Percentiles rank a stretch among this genome's conserved stretches.
Conservation (phyloP, 306 rosid species). For the Luffa aegyptiaca region DNA sequence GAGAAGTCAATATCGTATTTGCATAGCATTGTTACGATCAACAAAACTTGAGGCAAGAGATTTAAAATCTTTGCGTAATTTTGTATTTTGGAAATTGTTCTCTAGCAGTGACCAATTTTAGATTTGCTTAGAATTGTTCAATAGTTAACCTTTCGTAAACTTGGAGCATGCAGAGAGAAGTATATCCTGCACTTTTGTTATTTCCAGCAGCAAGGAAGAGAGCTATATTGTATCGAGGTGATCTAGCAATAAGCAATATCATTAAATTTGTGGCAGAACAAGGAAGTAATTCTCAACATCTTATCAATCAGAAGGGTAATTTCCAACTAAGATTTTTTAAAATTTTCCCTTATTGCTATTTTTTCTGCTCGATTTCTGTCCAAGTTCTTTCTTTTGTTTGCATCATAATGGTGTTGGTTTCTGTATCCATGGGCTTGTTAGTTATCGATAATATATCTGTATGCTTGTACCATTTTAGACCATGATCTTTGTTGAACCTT, state of each 20-base stretch:
- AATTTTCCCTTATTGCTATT: neutral
- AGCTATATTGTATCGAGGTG: slow-evolving; percentile 60
- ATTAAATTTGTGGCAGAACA: slow-evolving; percentile 64
- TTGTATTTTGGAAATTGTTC: neutral
- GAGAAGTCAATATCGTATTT: neutral
- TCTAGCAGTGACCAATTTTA: neutral
- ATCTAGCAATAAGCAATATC: slow-evolving; percentile 54
- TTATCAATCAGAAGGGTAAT: slow-evolving; percentile 57
- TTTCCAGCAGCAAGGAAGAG: slow-evolving; percentile 72
- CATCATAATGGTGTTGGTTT: neutral
- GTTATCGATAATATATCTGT: neutral
- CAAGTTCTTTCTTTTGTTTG: neutral
- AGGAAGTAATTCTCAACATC: slow-evolving; percentile 53
- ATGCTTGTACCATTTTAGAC: neutral
- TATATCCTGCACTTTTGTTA: slow-evolving; percentile 73
- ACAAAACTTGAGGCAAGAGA: neutral
- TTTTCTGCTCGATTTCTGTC: neutral
- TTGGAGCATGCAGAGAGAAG: slow-evolving; percentile 59
- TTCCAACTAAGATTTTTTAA: neutral
- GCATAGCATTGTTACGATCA: neutral
- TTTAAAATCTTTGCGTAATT: neutral
- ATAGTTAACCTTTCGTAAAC: slow-evolving; percentile 11
- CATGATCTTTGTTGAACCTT: neutral
- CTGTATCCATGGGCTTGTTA: neutral
- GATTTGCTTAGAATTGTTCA: neutral